Evolutionary conservation across 2,329 filamentous ascomycete genomes (phyloP).

Genomic region (Ceratocystis lukuohia): DNA sequence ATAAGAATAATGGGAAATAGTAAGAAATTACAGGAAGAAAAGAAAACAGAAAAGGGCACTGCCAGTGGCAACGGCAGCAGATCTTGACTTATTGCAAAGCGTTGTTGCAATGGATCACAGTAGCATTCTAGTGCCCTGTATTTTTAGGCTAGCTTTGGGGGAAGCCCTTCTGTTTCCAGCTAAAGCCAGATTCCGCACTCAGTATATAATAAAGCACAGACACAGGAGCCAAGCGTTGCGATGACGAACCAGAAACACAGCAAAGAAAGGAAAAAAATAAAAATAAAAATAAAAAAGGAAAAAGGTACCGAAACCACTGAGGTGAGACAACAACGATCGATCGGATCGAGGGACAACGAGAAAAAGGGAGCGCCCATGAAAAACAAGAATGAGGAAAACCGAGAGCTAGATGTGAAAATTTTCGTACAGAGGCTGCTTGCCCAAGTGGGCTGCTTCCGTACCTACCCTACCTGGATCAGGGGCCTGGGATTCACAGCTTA

Average conservation of each 20-base stretch:
- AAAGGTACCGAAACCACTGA: background rate
- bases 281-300: background rate
- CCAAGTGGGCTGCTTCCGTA: background rate
- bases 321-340: background rate
- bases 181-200: background rate
- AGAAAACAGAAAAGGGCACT: background rate
- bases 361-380: background rate
- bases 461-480: background rate
- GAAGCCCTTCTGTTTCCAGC: background rate
- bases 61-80: background rate
- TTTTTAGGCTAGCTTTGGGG: background rate
- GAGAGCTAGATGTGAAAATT: background rate
- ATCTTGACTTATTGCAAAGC: background rate
- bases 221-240: background rate
- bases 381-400: background rate
- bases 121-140: conserved; percentile 5
- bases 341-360: background rate
- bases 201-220: background rate
- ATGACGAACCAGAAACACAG: background rate
- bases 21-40: background rate
- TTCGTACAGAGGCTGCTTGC: background rate
- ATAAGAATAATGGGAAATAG: background rate
- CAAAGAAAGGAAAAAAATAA: background rate
- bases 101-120: background rate
- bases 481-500: background rate